A percentile compares a stretch with the other conserved stretches of the same genome.
phyloP scores from a whole-genome alignment of 257 asterid species.

The Nicotiana noctiflora region DNA sequence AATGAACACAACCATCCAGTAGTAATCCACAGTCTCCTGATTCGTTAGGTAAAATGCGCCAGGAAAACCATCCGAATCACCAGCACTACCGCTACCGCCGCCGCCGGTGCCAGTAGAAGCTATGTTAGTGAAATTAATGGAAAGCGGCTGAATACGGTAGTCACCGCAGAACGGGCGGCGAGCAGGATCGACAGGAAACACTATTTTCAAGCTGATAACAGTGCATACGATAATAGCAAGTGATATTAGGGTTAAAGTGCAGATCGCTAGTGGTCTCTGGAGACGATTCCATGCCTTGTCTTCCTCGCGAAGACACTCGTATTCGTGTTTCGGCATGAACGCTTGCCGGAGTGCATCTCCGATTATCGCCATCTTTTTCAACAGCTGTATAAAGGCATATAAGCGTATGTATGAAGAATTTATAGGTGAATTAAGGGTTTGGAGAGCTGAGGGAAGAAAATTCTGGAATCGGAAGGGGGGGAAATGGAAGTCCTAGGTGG shows the following conservation, averaged over 20 bases:
- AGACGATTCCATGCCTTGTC: conserved; percentile 72
- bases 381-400: not conserved
- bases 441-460: not conserved
- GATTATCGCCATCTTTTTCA: conserved; percentile 31
- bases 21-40: conserved; percentile 91
- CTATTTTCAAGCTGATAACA: conserved; percentile 59
- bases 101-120: conserved; percentile 1
- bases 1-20: conserved; percentile 84
- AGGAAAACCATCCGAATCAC: conserved; percentile 51
- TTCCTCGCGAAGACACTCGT: conserved; percentile 79
- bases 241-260: conserved; percentile 30
- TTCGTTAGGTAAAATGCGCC: conserved; percentile 83
- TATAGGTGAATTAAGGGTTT: not conserved
- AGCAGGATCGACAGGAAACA: conserved; percentile 57
- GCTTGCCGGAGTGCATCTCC: conserved; percentile 93
- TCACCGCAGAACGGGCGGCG: conserved; percentile 87
- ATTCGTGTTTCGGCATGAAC: conserved; percentile 91
- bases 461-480: not conserved
- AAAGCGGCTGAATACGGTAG: conserved; percentile 71
- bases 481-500: not conserved
- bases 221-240: conserved; percentile 50
- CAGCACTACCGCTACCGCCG: conserved; percentile 16
- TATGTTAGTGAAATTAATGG: conserved; percentile 51
- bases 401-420: not conserved
- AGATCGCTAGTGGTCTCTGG: conserved; percentile 42